A percentile compares a stretch with the other conserved stretches of the same genome.
These are phyloP conservation scores for Fistulifera pelliculosa DNA, from an alignment of 108 stramenopile genomes.

Conservation along the genomic window DNA sequence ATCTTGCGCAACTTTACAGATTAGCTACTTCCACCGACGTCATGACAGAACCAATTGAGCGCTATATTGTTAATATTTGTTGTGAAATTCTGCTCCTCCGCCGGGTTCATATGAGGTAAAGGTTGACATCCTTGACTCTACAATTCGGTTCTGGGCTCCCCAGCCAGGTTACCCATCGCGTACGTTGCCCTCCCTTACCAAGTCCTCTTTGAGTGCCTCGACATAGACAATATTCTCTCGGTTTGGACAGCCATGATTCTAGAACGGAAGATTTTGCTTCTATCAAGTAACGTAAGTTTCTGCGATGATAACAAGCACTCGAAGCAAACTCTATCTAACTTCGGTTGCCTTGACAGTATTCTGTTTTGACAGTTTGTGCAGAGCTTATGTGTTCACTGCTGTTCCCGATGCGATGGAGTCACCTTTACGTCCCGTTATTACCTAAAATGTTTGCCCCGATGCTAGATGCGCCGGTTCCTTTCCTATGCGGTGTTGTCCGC, in stretches of 20 bases:
- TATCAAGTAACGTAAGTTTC: no score
- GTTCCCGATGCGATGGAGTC: constrained; percentile 95
- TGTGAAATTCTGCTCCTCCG: constrained; percentile 95
- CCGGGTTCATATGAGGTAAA: constrained; percentile 86
- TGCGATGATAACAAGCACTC: no score
- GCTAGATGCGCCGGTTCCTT: constrained; percentile 86
- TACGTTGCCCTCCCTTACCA: constrained; percentile 89
- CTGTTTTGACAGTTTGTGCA: constrained; percentile 80
- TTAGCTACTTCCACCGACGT: constrained; percentile 78
- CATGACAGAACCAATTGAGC: constrained; percentile 89
- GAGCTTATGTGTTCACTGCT: constrained; percentile 92
- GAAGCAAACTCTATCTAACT: no score
- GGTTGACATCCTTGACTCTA: constrained; percentile 58
- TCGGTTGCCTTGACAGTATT: no score
- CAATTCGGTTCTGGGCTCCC: constrained; percentile 88
- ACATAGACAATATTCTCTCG: constrained; percentile 66
- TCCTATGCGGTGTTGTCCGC: constrained; percentile 74
- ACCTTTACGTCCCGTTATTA: constrained; percentile 81
- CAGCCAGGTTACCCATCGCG: constrained; percentile 92
- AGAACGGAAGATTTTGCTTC: constrained; percentile 80
- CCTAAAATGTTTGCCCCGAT: constrained; percentile 76
- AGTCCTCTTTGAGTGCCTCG: constrained; percentile 87
- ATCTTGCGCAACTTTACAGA: constrained; percentile 88
- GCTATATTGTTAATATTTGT: constrained; percentile 92
- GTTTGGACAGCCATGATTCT: constrained; percentile 75